Evolutionary conservation across 257 asterid genomes (phyloP).

Genomic region (Penstemon newberryi): DNA sequence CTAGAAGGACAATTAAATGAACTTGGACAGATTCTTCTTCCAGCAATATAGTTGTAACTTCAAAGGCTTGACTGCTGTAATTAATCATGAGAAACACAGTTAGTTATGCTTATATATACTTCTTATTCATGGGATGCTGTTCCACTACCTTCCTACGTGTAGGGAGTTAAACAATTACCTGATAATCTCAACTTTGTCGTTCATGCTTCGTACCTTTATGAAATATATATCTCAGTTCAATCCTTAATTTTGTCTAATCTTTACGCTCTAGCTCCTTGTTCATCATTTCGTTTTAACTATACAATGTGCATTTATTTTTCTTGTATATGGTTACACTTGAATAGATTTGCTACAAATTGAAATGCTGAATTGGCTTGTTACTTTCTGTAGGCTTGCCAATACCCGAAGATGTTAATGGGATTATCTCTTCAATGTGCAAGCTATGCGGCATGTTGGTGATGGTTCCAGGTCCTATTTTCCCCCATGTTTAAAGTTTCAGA

Average conservation of each 20-base stretch:
- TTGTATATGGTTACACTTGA: constrained; percentile 9
- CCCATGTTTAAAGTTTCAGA: constrained; percentile 1
- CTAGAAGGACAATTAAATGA: background rate
- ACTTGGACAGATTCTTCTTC: background rate
- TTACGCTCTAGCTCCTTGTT: constrained; percentile 19
- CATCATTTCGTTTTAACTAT: constrained; percentile 8
- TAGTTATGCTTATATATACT: background rate
- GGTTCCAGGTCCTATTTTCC: constrained; percentile 64
- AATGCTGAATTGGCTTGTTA: constrained; percentile 34
- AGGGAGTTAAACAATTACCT: constrained; percentile 2
- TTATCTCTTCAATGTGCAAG: constrained; percentile 58
- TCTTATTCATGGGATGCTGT: background rate
- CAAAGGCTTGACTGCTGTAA: background rate
- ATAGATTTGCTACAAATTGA: constrained; percentile 11
- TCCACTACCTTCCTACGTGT: background rate
- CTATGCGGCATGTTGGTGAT: constrained; percentile 68
- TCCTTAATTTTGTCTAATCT: background rate
- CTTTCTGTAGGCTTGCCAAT: constrained; percentile 44
- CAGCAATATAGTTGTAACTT: background rate
- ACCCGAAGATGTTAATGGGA: constrained; percentile 48
- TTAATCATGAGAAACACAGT: background rate
- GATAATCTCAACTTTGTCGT: constrained; percentile 13
- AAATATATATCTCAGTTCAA: constrained; percentile 16
- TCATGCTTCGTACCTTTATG: background rate
- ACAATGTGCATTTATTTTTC: constrained; percentile 14